These are phyloP conservation scores for Batkoa obscura DNA, from an alignment of 371 early-diverging fungal species.

Conservation along the genomic window DNA sequence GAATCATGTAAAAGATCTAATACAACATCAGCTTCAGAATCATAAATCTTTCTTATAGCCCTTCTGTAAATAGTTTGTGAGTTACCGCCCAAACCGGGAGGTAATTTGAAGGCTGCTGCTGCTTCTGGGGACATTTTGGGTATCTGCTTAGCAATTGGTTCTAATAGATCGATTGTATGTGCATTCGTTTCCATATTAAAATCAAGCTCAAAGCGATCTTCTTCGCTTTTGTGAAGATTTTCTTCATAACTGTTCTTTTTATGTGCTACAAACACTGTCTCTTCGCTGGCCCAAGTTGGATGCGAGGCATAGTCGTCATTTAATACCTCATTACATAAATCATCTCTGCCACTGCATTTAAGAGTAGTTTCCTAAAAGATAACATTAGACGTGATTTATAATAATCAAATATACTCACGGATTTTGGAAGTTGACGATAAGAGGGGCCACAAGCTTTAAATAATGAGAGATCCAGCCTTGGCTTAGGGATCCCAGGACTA, in stretches of 20 bases:
- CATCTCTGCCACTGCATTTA: constrained; percentile 75
- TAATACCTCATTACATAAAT: constrained; percentile 76
- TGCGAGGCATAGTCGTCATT: constrained; percentile 92
- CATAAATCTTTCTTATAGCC: constrained; percentile 87
- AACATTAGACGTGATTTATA: background rate
- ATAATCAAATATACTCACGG: constrained; percentile 19
- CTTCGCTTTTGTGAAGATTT: constrained; percentile 87
- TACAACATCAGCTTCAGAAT: constrained; percentile 72
- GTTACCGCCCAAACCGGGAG: constrained; percentile 56
- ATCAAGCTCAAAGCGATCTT: constrained; percentile 97
- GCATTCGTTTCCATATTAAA: constrained; percentile 88
- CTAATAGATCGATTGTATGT: constrained; percentile 74
- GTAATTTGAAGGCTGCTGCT: constrained; percentile 41
- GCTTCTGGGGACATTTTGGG: constrained; percentile 64
- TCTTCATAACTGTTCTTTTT: constrained; percentile 94
- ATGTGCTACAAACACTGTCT: constrained; percentile 78
- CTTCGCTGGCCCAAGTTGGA: constrained; percentile 91
- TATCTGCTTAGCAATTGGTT: constrained; percentile 63
- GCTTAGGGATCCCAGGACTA: constrained; percentile 20
- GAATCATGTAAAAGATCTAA: constrained; percentile 82
- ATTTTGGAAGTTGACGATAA: constrained; percentile 48
- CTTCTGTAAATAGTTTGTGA: constrained; percentile 73
- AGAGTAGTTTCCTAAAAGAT: constrained; percentile 27
- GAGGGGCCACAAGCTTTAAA: constrained; percentile 41
- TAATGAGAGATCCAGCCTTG: constrained; percentile 37